A percentile compares a stretch with the other conserved stretches of the same genome.
Evolutionary conservation across 257 asterid genomes (phyloP).

Genomic region (Asclepias syriaca): DNA sequence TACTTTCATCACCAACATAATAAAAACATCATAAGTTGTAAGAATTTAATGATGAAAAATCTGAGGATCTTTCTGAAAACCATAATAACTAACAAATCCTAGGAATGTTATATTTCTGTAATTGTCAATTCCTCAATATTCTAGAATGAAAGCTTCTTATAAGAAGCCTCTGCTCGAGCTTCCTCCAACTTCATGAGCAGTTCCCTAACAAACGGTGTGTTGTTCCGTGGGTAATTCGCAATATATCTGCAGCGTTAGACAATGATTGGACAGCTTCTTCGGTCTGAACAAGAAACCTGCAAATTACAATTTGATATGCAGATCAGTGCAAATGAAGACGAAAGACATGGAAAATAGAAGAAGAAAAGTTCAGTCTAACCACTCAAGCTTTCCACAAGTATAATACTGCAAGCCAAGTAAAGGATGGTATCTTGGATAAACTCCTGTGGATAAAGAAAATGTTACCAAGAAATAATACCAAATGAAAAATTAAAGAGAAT

Average conservation of each 20-base stretch:
- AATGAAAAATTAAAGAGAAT: background rate
- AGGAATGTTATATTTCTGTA: background rate
- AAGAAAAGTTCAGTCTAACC: slow-evolving; percentile 41
- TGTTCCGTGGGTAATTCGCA: slow-evolving; percentile 72
- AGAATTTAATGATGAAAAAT: background rate
- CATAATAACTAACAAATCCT: background rate
- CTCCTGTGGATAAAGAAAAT: slow-evolving; percentile 41
- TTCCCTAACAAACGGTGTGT: slow-evolving; percentile 50
- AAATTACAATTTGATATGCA: background rate
- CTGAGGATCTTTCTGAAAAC: background rate
- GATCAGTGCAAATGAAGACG: background rate
- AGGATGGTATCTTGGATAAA: slow-evolving; percentile 70
- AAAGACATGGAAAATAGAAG: background rate
- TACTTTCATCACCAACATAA: too few relatives aligned
- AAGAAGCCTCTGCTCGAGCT: slow-evolving; percentile 75
- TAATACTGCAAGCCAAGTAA: slow-evolving; percentile 83
- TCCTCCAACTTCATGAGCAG: slow-evolving; percentile 70
- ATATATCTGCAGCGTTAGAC: slow-evolving; percentile 54
- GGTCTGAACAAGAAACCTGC: slow-evolving; percentile 70
- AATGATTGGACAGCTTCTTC: slow-evolving; percentile 63
- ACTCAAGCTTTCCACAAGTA: slow-evolving; percentile 88
- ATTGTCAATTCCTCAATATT: background rate
- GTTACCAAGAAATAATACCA: background rate
- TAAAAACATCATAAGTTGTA: too few relatives aligned
- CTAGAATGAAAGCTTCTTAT: slow-evolving; percentile 32